These are phyloP conservation scores for Apodospora peruviana DNA, from an alignment of 495 filamentous ascomycete species.

Conservation along the genomic window DNA sequence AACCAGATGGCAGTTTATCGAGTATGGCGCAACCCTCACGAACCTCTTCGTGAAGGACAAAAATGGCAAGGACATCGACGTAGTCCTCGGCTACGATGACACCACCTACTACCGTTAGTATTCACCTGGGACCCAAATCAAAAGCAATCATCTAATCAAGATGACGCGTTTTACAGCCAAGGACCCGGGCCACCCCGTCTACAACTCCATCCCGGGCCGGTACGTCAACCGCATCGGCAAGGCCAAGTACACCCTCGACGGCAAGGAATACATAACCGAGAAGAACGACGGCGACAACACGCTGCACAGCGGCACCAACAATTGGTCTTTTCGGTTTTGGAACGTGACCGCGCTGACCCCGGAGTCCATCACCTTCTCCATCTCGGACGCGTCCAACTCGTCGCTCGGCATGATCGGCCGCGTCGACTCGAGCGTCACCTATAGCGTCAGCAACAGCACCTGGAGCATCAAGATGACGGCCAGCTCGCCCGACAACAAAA, in stretches of 20 bases:
- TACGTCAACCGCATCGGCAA: conserved; percentile 55
- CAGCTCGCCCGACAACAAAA: conserved; percentile 41
- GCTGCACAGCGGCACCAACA: conserved; percentile 55
- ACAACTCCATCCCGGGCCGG: conserved; percentile 47
- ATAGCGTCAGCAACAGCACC: conserved; percentile 47
- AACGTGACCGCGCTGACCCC: conserved; percentile 50
- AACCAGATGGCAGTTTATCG: conserved; percentile 42
- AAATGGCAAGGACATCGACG: conserved; percentile 47
- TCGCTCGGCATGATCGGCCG: conserved; percentile 68
- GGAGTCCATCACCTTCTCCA: conserved; percentile 72
- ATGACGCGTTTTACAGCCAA: conserved; percentile 21
- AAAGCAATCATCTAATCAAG: background rate
- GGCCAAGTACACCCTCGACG: conserved; percentile 47
- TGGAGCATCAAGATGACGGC: conserved; percentile 53
- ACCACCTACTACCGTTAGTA: conserved; percentile 42
- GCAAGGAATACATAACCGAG: conserved; percentile 41
- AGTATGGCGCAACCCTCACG: conserved; percentile 51
- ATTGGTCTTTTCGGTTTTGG: conserved; percentile 52
- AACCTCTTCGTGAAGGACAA: conserved; percentile 55
- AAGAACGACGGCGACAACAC: conserved; percentile 54
- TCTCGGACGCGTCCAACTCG: conserved; percentile 59
- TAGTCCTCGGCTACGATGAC: conserved; percentile 50
- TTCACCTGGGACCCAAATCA: background rate
- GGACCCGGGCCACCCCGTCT: conserved; percentile 45
- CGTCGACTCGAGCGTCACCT: conserved; percentile 68